Base-by-base conservation (phyloP, 352 stramenopile species). In the Bremia lactucae region DNA sequence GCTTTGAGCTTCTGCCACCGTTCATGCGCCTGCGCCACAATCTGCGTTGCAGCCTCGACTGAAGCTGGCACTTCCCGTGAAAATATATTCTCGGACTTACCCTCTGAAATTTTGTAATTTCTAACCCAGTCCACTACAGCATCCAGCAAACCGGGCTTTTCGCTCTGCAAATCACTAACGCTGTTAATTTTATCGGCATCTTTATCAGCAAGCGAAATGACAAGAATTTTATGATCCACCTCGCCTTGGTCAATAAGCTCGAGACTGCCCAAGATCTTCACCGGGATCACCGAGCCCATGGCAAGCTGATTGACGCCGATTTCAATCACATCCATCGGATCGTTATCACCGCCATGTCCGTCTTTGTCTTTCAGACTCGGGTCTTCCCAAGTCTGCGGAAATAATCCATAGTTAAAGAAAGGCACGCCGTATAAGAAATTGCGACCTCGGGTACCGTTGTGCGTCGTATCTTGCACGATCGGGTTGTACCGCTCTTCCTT, bases 361-460 rank as follows among this genome's bases (percentile, higher is more conserved):
- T 75, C 62, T 11, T 58, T 48, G 49, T 89, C 69, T 59, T 90
- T 83, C 31, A 93, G 53, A 36, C 69, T 72, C 11, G 95, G 95
- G 68, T 99, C 95, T 65, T 99, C 96, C 96, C 96, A 99, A 14
- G 96, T 99, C 69, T 98, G 95, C 16, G 96, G 96, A 22, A 99
- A 75, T 8, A 97, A 58, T 39, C 96, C 96, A 56, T 99, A 99
- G 71, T 99, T 99, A 79, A 99, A 98, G 63, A 97, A 98, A 0
- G 94, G 90, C 9, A 95, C 90, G 34, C 94, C 95, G 57, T 98
- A 98, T 19, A 95, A 91, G 65, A 98, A 92, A 46, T 87, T 83
- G 39, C 83, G 98, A 36, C 97, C 96, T 36, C 96, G 79, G 25
- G 78, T 85, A 51, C 91, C 84, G 36, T 87, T 66, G 60, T 99